Conservation (phyloP, 371 early-diverging fungal genomes). For the Rhizopus arrhizus region DNA sequence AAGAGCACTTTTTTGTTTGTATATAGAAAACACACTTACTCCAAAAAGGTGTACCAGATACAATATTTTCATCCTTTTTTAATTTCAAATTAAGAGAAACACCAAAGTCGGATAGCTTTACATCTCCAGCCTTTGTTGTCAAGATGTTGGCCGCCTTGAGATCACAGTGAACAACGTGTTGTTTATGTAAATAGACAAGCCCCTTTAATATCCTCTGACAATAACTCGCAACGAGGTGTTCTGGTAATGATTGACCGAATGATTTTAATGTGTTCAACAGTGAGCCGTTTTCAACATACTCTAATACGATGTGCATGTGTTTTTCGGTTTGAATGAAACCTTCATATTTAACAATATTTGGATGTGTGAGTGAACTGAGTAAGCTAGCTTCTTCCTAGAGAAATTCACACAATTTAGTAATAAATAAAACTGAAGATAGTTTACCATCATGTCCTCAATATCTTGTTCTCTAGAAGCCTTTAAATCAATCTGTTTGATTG, state of each 20-base stretch:
- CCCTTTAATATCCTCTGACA: constrained; percentile 88
- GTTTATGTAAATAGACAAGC: constrained; percentile 90
- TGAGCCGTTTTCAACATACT: constrained; percentile 95
- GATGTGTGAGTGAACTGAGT: constrained; percentile 72
- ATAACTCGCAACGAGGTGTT: constrained; percentile 88
- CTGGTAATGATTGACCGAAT: constrained; percentile 87
- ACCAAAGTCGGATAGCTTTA: constrained; percentile 96
- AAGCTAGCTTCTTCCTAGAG: constrained; percentile 68
- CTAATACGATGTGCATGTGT: constrained; percentile 85
- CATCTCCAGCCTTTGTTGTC: constrained; percentile 90
- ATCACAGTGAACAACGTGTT: constrained; percentile 93
- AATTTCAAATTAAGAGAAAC: constrained; percentile 81
- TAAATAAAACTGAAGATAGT: neutral
- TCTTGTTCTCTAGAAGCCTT: constrained; percentile 54
- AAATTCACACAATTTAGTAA: neutral
- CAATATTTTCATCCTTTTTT: constrained; percentile 63
- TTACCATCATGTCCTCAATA: constrained; percentile 25
- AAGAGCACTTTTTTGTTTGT: neutral
- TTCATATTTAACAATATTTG: constrained; percentile 86
- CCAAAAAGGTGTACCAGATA: constrained; percentile 96
- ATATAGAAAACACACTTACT: constrained; percentile 51
- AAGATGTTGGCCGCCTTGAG: constrained; percentile 96
- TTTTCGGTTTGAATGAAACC: constrained; percentile 75
- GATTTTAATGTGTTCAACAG: constrained; percentile 85
- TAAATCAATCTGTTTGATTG: constrained; percentile 82